Base-by-base conservation (phyloP, 257 asterid species). In the Penstemon davidsonii region DNA sequence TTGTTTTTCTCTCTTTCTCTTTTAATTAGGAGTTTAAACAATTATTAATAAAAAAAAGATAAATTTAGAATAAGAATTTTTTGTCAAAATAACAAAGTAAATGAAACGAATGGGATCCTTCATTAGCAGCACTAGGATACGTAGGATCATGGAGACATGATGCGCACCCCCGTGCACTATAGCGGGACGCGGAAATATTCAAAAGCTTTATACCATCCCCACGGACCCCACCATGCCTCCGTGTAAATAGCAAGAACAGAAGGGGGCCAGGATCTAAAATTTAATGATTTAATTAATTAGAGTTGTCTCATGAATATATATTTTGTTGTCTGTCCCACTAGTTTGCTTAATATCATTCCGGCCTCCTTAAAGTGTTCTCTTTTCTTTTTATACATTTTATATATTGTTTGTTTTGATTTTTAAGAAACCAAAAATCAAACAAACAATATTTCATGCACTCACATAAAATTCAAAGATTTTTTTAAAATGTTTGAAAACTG, bases 231-330 rank as follows among this genome's bases (percentile, higher is more conserved):
- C 51, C 38, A n/a, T 51, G 60, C 46, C 63, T 25, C 60, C 18
- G 64, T 53, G 5, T 47, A 53, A 71, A 33, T 71, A 33, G 62
- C 25, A 61, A 53, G 5, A n/a, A 6, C 63, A 52, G 18, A 53
- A 41, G 19, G 61, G 55, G 15, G 44, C 41, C 47, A 52, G 9
- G 19, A 43, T 60, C 60, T 18, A 15, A 46, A 57, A 50, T 67
- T 44, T 43, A 53, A 0, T 1, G 33, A 2, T 25, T 8, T 55
- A 7, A 42, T 67, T 0, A 42, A 47, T 15, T 47, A 38, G 9
- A 37, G 33, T 33, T 12, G 33, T 57, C 5, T 40, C 74, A 57
- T 57, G 36, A 15, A 15, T 15, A 0, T 15, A 15, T 15, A 15
- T 15, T 15, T 15, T 15, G 18, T 15, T 15, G 18, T 15, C 39